A percentile compares a stretch with the other conserved stretches of the same genome.
Conservation (phyloP, 306 rosid genomes). For the Begonia fuchsioides region DNA sequence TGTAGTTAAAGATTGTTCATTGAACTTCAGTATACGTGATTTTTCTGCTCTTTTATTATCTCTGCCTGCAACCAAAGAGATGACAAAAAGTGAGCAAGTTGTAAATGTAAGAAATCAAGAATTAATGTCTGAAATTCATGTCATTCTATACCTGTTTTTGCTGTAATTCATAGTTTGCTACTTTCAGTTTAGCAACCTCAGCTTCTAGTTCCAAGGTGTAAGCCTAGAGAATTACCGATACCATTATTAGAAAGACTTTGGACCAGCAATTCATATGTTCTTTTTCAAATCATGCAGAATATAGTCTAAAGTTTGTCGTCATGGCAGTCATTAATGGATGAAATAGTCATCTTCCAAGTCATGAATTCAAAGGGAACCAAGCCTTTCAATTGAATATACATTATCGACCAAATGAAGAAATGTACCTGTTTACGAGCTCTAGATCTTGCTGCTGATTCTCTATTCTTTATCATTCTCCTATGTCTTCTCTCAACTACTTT, state of each 20-base stretch:
- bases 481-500: constrained; percentile 94
- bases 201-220: constrained; percentile 84
- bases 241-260: too few relatives aligned
- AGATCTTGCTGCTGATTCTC: constrained; percentile 98
- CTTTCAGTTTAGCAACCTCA: constrained; percentile 68
- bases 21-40: constrained; percentile 23
- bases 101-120: constrained; percentile 3
- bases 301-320: too few relatives aligned
- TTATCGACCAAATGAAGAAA: not conserved
- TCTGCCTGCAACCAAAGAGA: constrained; percentile 42
- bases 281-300: not conserved
- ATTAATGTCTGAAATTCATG: not conserved
- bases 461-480: constrained; percentile 84
- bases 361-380: too few relatives aligned
- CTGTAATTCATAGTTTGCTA: constrained; percentile 55
- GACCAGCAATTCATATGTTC: too few relatives aligned
- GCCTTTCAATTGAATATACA: too few relatives aligned
- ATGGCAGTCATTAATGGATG: not conserved
- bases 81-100: not conserved
- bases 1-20: too few relatives aligned
- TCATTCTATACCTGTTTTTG: constrained; percentile 44
- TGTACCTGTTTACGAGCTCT: constrained; percentile 96
- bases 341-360: too few relatives aligned
- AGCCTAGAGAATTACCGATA: constrained; percentile 28
- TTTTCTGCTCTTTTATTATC: constrained; percentile 48